phyloP scores from a whole-genome alignment of 1,284 basidiomycete species.

The Rhodofomes roseus region DNA sequence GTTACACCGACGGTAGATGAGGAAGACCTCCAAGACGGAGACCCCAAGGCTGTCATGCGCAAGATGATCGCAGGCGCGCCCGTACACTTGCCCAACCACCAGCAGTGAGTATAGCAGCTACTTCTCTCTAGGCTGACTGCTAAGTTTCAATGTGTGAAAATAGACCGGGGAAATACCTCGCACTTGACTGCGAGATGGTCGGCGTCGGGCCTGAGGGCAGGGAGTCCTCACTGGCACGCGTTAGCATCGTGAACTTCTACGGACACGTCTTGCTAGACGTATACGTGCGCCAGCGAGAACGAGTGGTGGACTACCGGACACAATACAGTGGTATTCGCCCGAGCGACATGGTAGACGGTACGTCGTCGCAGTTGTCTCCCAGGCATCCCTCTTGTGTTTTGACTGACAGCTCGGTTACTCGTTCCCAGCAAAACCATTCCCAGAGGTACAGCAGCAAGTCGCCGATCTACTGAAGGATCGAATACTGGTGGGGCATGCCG shows the following conservation, averaged over 20 bases:
- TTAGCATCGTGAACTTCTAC: slow-evolving; percentile 90
- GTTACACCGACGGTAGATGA: background rate
- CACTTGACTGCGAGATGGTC: slow-evolving; percentile 98
- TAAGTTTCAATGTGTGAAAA: background rate
- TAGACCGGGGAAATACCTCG: slow-evolving; percentile 77
- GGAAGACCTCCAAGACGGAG: slow-evolving; percentile 36
- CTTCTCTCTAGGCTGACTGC: background rate
- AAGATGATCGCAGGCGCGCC: slow-evolving; percentile 50
- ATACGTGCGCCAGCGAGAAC: slow-evolving; percentile 86
- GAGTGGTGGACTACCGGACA: slow-evolving; percentile 92
- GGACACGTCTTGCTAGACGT: slow-evolving; percentile 81
- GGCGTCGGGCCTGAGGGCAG: slow-evolving; percentile 82
- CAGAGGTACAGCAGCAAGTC: slow-evolving; percentile 78
- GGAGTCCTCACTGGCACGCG: slow-evolving; percentile 85
- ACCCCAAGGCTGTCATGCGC: slow-evolving; percentile 43
- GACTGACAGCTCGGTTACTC: background rate
- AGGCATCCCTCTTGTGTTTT: too few relatives aligned
- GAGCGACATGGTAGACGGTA: slow-evolving; percentile 71
- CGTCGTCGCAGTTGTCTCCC: too few relatives aligned
- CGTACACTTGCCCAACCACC: slow-evolving; percentile 37
- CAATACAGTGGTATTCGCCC: slow-evolving; percentile 86
- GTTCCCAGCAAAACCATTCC: slow-evolving; percentile 68
- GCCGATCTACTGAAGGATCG: slow-evolving; percentile 77
- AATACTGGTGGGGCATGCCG: slow-evolving; percentile 91
- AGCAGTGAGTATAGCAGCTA: slow-evolving; percentile 38